These are phyloP conservation scores for Linum tenue DNA, from an alignment of 345 rosid species.

Conservation along the genomic window DNA sequence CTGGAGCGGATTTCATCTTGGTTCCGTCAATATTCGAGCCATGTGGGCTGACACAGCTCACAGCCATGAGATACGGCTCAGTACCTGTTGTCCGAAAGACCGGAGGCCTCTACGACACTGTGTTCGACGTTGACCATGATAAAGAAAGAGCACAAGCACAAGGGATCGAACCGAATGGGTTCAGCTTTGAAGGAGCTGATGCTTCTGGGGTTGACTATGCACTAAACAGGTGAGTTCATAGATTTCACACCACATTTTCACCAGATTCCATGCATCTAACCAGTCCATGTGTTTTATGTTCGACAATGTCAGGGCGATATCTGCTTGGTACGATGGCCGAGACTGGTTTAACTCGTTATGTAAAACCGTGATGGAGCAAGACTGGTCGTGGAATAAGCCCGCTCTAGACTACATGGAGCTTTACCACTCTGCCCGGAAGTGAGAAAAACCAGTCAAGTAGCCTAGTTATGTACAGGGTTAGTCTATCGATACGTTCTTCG, in stretches of 20 bases:
- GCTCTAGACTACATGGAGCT: constrained; percentile 95
- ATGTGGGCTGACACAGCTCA: constrained; percentile 99
- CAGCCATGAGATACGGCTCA: constrained; percentile 87
- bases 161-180: constrained; percentile 89
- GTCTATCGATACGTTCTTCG: not conserved
- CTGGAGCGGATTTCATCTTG: constrained; percentile 82
- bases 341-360: constrained; percentile 69
- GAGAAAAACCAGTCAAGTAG: constrained; percentile 8
- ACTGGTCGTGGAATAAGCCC: constrained; percentile 99
- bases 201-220: constrained; percentile 73
- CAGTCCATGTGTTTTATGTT: not conserved
- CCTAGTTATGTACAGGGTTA: constrained; percentile 29
- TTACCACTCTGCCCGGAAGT: constrained; percentile 74
- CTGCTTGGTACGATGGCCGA: constrained; percentile 62
- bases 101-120: constrained; percentile 90
- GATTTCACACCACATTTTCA: not conserved
- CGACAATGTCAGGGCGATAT: constrained; percentile 55
- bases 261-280: not conserved
- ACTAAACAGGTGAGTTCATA: constrained; percentile 71
- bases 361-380: constrained; percentile 92
- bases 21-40: constrained; percentile 97
- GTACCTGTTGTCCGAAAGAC: constrained; percentile 81
- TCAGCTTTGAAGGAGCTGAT: constrained; percentile 83
- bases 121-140: constrained; percentile 85
- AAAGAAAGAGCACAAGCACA: constrained; percentile 73